A percentile compares a stretch with the other conserved stretches of the same genome.
These are phyloP conservation scores for Chamaecyparis obtusa DNA, from an alignment of 75 land plant species.

Conservation along the genomic window DNA sequence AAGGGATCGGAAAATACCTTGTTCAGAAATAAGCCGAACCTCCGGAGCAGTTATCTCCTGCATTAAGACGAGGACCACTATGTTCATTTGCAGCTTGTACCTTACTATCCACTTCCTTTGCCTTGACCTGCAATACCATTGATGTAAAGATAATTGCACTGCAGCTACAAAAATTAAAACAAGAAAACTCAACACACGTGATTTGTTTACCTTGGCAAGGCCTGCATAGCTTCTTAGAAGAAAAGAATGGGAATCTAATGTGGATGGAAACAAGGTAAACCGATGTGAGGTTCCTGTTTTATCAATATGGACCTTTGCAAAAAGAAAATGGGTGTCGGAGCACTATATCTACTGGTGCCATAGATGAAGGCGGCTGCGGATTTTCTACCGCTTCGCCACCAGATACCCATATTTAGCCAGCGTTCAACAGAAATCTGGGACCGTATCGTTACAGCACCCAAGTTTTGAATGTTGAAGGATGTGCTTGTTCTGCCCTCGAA, in stretches of 20 bases:
- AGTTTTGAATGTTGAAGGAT: too few relatives aligned
- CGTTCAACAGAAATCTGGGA: too few relatives aligned
- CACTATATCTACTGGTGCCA: not conserved
- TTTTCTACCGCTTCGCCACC: not conserved
- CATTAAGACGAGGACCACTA: constrained; percentile 20
- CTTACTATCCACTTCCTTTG: not conserved
- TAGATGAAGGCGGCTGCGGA: not conserved
- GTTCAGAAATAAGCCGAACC: constrained; percentile 22
- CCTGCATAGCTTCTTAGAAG: not conserved
- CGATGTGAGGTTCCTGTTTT: not conserved
- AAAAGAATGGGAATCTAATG: not conserved
- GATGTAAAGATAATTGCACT: not conserved
- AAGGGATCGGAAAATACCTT: constrained; percentile 12
- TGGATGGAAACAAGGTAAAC: not conserved
- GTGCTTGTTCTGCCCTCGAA: too few relatives aligned
- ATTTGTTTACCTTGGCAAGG: not conserved
- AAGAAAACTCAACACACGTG: not conserved
- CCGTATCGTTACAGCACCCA: too few relatives aligned
- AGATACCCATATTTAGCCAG: not conserved
- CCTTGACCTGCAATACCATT: not conserved
- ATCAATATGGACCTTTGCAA: not conserved
- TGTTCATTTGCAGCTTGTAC: not conserved
- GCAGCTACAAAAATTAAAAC: not conserved
- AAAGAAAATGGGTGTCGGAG: not conserved
- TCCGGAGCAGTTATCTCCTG: constrained; percentile 16